Conservation (phyloP, 202 grass and related monocot genomes). For the Tripidium arundinaceum region DNA sequence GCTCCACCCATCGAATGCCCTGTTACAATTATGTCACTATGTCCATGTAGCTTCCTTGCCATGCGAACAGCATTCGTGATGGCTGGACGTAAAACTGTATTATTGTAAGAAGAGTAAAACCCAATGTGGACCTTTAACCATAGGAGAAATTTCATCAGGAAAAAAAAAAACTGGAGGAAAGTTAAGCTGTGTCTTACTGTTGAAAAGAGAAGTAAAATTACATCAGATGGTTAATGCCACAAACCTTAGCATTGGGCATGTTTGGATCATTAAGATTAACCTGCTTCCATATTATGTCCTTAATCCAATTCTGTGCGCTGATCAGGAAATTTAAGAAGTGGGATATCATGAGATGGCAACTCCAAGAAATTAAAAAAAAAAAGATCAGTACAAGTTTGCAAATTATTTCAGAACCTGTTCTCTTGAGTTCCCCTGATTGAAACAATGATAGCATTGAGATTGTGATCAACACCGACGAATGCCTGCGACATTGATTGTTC, state of each 20-base stretch:
- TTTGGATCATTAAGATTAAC: conserved; percentile 61
- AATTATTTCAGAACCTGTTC: conserved; percentile 12
- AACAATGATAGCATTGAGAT: conserved; percentile 69
- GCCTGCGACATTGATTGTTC: conserved; percentile 45
- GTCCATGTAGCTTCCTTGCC: conserved; percentile 48
- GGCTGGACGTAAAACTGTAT: conserved; percentile 55
- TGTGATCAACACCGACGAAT: conserved; percentile 65
- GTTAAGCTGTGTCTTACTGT: not conserved
- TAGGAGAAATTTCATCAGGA: conserved; percentile 25
- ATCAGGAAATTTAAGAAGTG: not conserved
- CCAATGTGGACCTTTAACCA: conserved; percentile 72
- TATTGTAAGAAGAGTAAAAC: conserved; percentile 87
- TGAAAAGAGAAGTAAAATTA: not conserved
- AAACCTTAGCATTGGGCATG: conserved; percentile 71
- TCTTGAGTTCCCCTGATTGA: conserved; percentile 91
- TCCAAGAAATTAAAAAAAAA: not conserved
- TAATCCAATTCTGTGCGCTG: conserved; percentile 83
- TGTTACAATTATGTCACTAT: conserved; percentile 60
- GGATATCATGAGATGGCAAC: not conserved
- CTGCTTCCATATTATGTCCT: conserved; percentile 83
- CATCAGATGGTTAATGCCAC: not conserved
- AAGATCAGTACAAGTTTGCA: not conserved
- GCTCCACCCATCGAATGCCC: conserved; percentile 97
- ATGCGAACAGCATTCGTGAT: conserved; percentile 59
- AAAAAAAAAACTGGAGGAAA: not conserved